Evolutionary conservation across 352 stramenopile genomes (phyloP).

Genomic region (Phytophthora cactorum): DNA sequence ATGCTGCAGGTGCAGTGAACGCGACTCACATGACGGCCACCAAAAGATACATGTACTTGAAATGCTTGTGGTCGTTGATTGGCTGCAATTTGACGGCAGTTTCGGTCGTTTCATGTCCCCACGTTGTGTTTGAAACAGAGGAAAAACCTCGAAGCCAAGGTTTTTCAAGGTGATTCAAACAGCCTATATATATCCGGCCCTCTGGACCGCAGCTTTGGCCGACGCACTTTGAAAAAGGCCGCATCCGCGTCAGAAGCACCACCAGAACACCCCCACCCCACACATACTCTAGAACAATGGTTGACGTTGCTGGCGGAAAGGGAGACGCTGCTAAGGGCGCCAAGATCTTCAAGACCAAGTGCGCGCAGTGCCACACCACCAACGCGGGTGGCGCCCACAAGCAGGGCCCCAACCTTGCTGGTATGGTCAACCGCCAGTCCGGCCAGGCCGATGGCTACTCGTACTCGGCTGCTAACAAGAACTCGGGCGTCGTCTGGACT

Average conservation of each 20-base stretch:
- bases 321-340: conserved; percentile 89
- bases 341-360: conserved; percentile 99
- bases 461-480: conserved; percentile 99
- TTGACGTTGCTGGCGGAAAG: conserved; percentile 54
- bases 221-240: conserved; percentile 58
- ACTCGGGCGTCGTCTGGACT: conserved; percentile 95
- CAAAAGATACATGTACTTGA: not conserved
- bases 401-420: conserved; percentile 98
- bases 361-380: conserved; percentile 95
- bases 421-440: conserved; percentile 97
- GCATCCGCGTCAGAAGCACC: conserved; percentile 32
- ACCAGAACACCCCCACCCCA: conserved; percentile 26
- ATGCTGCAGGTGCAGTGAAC: not conserved
- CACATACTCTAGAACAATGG: conserved; percentile 34
- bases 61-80: conserved; percentile 6
- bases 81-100: conserved; percentile 11
- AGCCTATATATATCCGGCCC: not conserved
- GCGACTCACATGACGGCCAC: not conserved
- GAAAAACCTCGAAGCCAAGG: conserved; percentile 3
- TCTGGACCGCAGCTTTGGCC: conserved; percentile 9
- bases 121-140: conserved; percentile 32
- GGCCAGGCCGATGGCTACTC: conserved; percentile 97
- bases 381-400: conserved; percentile 94
- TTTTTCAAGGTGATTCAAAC: conserved; percentile 15
- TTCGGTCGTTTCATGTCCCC: conserved; percentile 32